These are phyloP conservation scores for Rubia yunnanensis DNA, from an alignment of 257 asterid genomes.

Conservation along the genomic window DNA sequence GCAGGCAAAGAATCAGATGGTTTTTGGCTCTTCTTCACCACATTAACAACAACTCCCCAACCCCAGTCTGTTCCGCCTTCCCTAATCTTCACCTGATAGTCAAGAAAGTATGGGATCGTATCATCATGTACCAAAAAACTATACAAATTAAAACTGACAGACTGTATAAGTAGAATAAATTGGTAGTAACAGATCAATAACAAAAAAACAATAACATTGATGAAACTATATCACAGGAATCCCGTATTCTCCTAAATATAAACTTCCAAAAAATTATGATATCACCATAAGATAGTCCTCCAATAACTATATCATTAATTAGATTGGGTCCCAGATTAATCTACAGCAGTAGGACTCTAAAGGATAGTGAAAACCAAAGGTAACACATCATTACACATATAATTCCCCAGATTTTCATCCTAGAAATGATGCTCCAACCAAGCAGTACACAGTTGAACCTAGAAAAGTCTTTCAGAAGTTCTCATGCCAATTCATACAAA, in stretches of 20 bases:
- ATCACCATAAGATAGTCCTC: no score
- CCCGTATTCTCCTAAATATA: neutral
- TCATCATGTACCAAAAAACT: neutral
- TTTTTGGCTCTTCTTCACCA: slow-evolving; percentile 62
- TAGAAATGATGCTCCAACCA: no score
- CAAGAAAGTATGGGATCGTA: slow-evolving; percentile 13
- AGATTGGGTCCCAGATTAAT: no score
- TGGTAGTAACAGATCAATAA: neutral
- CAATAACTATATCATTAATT: no score
- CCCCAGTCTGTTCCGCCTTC: slow-evolving; percentile 99
- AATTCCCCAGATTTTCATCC: no score
- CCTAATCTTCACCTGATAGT: slow-evolving; percentile 70
- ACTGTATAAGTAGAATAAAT: neutral
- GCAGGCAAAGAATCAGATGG: slow-evolving; percentile 80
- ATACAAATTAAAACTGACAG: neutral
- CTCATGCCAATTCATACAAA: no score
- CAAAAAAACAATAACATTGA: neutral
- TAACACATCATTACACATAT: no score
- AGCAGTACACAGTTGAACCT: no score
- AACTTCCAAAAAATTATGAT: neutral
- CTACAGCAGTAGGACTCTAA: no score
- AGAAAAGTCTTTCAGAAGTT: no score
- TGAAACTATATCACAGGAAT: neutral
- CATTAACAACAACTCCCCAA: slow-evolving; percentile 97
- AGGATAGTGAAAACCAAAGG: no score